A percentile compares a stretch with the other conserved stretches of the same genome.
Conservation (phyloP, 2,329 filamentous ascomycete genomes). For the Daldinia eschscholtzii region DNA sequence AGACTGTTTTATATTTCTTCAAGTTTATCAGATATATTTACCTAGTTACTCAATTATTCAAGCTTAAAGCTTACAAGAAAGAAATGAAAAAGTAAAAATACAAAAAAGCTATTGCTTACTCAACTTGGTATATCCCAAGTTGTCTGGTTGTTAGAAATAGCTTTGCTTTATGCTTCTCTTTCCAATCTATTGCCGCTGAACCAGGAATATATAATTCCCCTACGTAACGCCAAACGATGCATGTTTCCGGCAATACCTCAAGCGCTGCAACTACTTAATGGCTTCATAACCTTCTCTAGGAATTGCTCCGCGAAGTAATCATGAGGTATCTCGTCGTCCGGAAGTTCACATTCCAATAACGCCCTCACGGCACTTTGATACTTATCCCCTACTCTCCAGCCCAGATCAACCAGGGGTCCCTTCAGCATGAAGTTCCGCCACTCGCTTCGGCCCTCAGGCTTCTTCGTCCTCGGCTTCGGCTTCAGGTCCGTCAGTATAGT, state of each 20-base stretch:
- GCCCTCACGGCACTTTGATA: conserved; percentile 32
- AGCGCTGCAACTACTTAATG: conserved; percentile 9
- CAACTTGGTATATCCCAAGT: too few species aligned
- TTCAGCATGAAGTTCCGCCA: conserved; percentile 21
- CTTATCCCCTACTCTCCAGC: conserved; percentile 36
- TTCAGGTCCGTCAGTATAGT: conserved; percentile 9
- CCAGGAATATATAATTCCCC: too few species aligned
- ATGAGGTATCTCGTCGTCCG: conserved; percentile 19
- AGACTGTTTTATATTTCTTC: too few species aligned
- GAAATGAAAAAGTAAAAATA: too few species aligned
- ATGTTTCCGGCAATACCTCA: background rate
- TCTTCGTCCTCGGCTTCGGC: background rate
- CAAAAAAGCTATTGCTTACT: too few species aligned
- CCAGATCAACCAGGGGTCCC: conserved; percentile 23
- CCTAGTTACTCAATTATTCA: too few species aligned
- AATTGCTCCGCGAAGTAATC: conserved; percentile 30
- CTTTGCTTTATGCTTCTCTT: too few species aligned
- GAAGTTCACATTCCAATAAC: conserved; percentile 25
- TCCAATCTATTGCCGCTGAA: too few species aligned
- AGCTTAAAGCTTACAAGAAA: too few species aligned
- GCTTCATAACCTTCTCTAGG: conserved; percentile 31
- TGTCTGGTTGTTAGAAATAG: too few species aligned
- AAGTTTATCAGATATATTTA: too few species aligned
- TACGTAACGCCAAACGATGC: background rate
- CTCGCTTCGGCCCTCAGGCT: background rate